Evolutionary conservation across 1,139 yeast genomes (phyloP).

Genomic region (Geotrichum macrosporum): DNA sequence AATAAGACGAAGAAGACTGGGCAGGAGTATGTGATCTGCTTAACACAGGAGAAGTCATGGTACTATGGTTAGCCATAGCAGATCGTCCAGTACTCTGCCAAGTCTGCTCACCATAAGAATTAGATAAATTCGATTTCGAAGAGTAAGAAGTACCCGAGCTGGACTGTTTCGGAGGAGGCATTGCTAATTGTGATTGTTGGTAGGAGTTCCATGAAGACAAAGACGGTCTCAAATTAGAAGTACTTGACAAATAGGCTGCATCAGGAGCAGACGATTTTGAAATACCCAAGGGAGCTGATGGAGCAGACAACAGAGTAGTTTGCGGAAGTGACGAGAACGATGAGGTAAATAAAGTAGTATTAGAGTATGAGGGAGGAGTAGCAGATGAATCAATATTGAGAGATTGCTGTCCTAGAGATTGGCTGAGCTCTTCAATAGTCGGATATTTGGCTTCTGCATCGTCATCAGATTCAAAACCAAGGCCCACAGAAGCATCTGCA

Average conservation of each 20-base stretch:
- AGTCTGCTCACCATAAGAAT: conserved; percentile 3
- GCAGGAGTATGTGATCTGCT: conserved; percentile 21
- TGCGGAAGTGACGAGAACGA: conserved; percentile 14
- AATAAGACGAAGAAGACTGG: background rate
- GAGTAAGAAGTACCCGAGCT: conserved; percentile 1
- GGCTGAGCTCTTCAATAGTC: conserved; percentile 37
- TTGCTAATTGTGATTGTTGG: conserved; percentile 1
- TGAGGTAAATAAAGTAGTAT: conserved; percentile 5
- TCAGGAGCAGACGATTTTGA: conserved; percentile 2
- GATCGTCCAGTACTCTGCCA: conserved; percentile 10
- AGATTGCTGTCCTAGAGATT: conserved; percentile 27
- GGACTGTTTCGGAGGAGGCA: conserved; percentile 4
- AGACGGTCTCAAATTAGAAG: conserved; percentile 3
- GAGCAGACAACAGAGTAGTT: conserved; percentile 1
- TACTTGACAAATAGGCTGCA: background rate
- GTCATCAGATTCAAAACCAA: conserved; percentile 23
- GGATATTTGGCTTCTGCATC: conserved; percentile 33
- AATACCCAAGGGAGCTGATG: conserved; percentile 8
- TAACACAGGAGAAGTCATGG: conserved; percentile 11
- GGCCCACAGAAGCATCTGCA: background rate
- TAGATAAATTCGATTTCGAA: conserved; percentile 4
- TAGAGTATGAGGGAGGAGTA: conserved; percentile 8
- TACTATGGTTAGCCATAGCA: conserved; percentile 4
- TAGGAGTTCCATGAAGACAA: conserved; percentile 14
- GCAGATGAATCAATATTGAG: conserved; percentile 22